phyloP scores from a whole-genome alignment of 768 basidiomycete species.

The Podaxis sp. region DNA sequence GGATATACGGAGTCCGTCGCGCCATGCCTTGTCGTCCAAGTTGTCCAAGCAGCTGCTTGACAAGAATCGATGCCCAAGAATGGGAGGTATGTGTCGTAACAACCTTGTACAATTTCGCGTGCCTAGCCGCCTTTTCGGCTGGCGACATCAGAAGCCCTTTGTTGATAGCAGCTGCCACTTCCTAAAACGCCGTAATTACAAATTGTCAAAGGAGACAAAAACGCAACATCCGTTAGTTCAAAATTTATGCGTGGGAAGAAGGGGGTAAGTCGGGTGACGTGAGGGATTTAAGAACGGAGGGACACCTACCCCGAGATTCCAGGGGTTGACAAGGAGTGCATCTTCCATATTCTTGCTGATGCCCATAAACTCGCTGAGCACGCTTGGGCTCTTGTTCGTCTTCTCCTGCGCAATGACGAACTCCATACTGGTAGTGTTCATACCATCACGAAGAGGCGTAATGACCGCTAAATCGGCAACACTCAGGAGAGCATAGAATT shows the following conservation, averaged over 20 bases:
- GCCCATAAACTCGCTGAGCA: conserved; percentile 97
- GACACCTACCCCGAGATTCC: conserved; percentile 79
- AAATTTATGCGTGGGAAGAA: background rate
- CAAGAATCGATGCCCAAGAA: conserved; percentile 87
- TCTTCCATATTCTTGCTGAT: conserved; percentile 90
- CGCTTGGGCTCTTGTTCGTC: conserved; percentile 79
- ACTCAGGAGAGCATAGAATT: conserved; percentile 92
- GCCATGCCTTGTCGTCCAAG: conserved; percentile 76
- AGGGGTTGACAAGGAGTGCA: conserved; percentile 90
- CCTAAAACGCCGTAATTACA: conserved; percentile 34
- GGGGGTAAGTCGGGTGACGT: background rate
- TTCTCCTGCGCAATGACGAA: conserved; percentile 91
- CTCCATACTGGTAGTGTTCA: conserved; percentile 99
- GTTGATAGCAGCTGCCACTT: conserved; percentile 88
- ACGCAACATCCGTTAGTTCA: background rate
- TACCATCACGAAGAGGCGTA: conserved; percentile 93
- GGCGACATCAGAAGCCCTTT: conserved; percentile 78
- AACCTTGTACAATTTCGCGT: conserved; percentile 72
- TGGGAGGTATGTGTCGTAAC: conserved; percentile 94
- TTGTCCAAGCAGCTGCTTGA: conserved; percentile 83
- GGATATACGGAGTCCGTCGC: conserved; percentile 80
- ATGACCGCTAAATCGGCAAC: conserved; percentile 95
- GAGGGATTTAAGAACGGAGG: conserved; percentile 9
- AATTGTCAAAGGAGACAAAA: background rate
- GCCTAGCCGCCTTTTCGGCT: conserved; percentile 69